Base-by-base conservation (phyloP, 495 filamentous ascomycete species). In the Melanomma pulvis-pyrius region DNA sequence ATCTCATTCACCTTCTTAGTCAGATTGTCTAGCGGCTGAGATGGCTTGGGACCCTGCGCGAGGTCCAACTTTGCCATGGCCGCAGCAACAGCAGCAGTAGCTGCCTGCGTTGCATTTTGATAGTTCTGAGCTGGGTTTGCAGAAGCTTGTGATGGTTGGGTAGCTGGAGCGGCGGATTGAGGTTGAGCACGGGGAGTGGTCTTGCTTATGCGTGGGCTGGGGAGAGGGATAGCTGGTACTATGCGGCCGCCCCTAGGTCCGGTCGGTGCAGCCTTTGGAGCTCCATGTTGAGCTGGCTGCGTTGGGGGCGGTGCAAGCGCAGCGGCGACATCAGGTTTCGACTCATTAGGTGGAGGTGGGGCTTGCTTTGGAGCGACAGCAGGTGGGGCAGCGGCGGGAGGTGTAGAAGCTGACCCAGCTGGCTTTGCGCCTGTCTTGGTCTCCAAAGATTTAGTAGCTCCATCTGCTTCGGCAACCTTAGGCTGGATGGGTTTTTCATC, bases 1-100 rank as follows among this genome's bases (percentile, higher is more conserved):
- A 98, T 90, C 60, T 97, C 90, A 62, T 90, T 88, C 67, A 97
- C 90, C 76, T 92, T 90, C 74, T 87, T 90, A 0, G 90, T 86
- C 21, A 97, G 76, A 68, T 91, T 89, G 25, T 97, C 91, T 47
- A 96, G 82, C 1, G 82, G 81, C 32, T 59, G 58, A n/a, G 50
- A 17, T 25, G 24, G 67, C 26, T 81, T 67, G 54, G 79, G 79
- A 54, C 76, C 74, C 26, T 77, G 73, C 56, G 82, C 77, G n/a
- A 84, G 81, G 12, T 83, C 78, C 13, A 96, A 77, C 70, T 93
- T 92, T 13, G 91, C 91, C 92, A 96, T 96, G 2, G 92, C 92
- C 8, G 88, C 88, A 39, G 92, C 92, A 53, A 96, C 93, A 29
- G 92, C 92, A 50, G 89, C 90, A 44, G 87, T 89, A 7, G 92